Evolutionary conservation across 2,329 filamentous ascomycete species (phyloP), one percentile per base, ranked within the genome.

Genomic region (Nemania diffusa): DNA sequence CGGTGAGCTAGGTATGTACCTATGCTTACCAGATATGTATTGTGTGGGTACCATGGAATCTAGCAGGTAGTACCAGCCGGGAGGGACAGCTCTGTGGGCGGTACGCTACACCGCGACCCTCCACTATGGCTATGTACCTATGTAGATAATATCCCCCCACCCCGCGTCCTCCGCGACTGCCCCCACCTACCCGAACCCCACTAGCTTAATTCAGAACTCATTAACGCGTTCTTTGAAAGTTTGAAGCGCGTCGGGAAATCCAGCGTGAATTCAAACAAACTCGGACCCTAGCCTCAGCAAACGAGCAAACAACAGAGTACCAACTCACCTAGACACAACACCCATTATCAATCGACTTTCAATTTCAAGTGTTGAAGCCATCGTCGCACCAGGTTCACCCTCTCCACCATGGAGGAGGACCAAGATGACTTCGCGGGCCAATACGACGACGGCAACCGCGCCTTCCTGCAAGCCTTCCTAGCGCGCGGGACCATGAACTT

Each of bases 381-480:
- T 37, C 37, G 9, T 13, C 17, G 22, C 22, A 46, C 34, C 6
- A 8, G 15, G 15, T 22, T 17, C 34, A 37, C 42, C 15, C 7
- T 17, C n/a, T 46, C 9, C 22, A 44, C 8, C 52, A 70, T 69
- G 59, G 67, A 69, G 55, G 77, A 79, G 20, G 78, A 79, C 65
- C 74, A 79, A 40, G 75, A 76, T 20, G 73, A 78, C 20, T 56
- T 80, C 11, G 75, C 75, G 2, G 69, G 71, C 0, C 78, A 79
- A 24, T 88, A 86, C 74, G 77, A 78, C 63, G 84, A 97, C 77
- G 85, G 85, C 69, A 92, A 97, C 78, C 91, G 93, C 64, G 94
- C 95, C 8, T 97, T 99, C 76, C 84, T 98, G 0, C 96, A 99
- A 80, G 92, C 92, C 56, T 90, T 99, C 72, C 85, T 97, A 79